phyloP scores from a whole-genome alignment of 2,329 filamentous ascomycete genomes.

The Colletotrichum sp. region DNA sequence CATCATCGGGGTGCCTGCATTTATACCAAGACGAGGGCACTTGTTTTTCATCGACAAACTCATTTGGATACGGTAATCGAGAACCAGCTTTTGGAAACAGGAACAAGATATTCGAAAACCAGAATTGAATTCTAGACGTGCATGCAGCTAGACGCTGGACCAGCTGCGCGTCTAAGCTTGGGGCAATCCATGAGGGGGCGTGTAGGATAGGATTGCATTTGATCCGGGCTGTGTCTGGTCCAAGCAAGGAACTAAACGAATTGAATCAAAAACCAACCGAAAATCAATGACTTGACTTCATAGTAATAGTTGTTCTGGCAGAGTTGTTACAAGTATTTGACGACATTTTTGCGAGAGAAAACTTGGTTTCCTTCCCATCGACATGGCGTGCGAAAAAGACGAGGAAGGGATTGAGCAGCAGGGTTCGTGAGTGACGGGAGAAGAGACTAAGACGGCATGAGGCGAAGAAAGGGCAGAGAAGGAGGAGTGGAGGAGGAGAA shows the following conservation, averaged over 20 bases:
- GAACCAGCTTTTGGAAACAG: rapidly evolving
- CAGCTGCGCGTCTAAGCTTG: background rate
- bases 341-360: rapidly evolving
- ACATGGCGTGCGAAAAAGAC: background rate
- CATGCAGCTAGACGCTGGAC: rapidly evolving
- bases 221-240: background rate
- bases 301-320: rapidly evolving
- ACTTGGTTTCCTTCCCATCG: too few relatives aligned
- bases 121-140: background rate
- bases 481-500: rapidly evolving
- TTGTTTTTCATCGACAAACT: rapidly evolving
- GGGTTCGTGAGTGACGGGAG: rapidly evolving
- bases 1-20: rapidly evolving
- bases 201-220: rapidly evolving
- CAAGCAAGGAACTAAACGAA: too few relatives aligned
- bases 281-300: background rate
- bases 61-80: rapidly evolving
- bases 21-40: background rate
- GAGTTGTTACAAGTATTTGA: background rate
- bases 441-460: background rate
- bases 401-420: background rate
- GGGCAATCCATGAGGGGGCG: rapidly evolving
- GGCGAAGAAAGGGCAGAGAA: background rate
- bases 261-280: too few relatives aligned
- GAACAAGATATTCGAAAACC: background rate